These are phyloP conservation scores for Gossypium davidsonii DNA, from an alignment of 441 rosid genomes.

Conservation along the genomic window DNA sequence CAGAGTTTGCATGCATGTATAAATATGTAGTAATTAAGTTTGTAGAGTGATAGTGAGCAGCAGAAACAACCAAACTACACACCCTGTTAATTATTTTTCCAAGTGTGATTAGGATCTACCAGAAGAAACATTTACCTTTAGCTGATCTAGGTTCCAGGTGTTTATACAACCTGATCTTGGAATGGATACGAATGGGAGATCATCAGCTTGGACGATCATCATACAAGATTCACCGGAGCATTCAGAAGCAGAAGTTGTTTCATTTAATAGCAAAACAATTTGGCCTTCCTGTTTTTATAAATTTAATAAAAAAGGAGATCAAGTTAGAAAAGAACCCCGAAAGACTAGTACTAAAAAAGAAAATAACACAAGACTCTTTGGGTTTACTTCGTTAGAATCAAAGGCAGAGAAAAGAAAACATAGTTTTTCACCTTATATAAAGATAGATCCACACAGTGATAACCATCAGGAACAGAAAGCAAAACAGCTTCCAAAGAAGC, in stretches of 20 bases:
- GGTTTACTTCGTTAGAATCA: too few species aligned
- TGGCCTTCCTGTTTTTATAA: slow-evolving; percentile 52
- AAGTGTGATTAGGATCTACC: slow-evolving; percentile 1
- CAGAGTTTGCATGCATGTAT: background rate
- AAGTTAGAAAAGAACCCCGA: background rate
- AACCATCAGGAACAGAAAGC: slow-evolving; percentile 58
- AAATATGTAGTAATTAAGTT: background rate
- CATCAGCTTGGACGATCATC: slow-evolving; percentile 57
- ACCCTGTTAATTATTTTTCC: background rate
- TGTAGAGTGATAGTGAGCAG: background rate
- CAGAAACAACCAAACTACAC: background rate
- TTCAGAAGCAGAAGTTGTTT: slow-evolving; percentile 35
- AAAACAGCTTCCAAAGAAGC: slow-evolving; percentile 59
- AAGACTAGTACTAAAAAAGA: background rate
- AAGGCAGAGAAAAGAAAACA: background rate
- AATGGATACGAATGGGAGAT: slow-evolving; percentile 61
- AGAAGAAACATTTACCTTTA: slow-evolving; percentile 46
- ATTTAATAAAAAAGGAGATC: background rate
- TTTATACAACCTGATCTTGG: slow-evolving; percentile 36
- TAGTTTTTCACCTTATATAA: slow-evolving; percentile 63
- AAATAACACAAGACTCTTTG: background rate
- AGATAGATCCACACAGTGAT: slow-evolving; percentile 66
- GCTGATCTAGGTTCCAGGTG: slow-evolving; percentile 48
- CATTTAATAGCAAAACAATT: slow-evolving; percentile 60
- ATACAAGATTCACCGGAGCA: slow-evolving; percentile 65